These are phyloP conservation scores for Eutreptiella sp. DNA, from an alignment of 208 protist genomes.

Conservation along the genomic window DNA sequence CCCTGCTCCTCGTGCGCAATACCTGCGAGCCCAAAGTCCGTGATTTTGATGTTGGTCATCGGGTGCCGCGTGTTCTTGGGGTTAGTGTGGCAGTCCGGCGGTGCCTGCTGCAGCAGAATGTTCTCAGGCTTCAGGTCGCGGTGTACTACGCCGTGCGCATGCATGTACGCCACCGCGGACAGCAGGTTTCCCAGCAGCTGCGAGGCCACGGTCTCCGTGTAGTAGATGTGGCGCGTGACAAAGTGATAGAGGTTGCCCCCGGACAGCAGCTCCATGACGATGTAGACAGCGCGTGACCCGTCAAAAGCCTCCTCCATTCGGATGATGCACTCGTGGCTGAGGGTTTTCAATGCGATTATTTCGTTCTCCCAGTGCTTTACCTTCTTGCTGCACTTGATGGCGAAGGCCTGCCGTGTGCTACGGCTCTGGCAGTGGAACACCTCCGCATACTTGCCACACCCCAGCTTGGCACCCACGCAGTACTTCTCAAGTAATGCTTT, in stretches of 20 bases:
- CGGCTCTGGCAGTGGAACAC: too few species aligned
- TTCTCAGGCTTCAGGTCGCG: slow-evolving; percentile 47
- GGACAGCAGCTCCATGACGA: slow-evolving; percentile 46
- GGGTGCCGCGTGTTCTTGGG: neutral
- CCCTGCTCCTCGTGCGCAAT: slow-evolving; percentile 5
- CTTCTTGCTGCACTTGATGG: too few species aligned
- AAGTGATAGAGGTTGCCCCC: slow-evolving; percentile 50
- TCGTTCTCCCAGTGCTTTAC: too few species aligned
- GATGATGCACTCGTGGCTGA: slow-evolving; percentile 48
- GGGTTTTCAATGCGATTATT: slow-evolving; percentile 24
- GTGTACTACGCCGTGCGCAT: slow-evolving; percentile 33
- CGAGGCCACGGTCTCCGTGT: slow-evolving; percentile 35
- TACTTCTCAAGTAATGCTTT: too few species aligned
- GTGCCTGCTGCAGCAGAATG: slow-evolving; percentile 29
- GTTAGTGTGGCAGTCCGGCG: neutral
- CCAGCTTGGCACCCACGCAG: too few species aligned
- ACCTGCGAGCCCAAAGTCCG: slow-evolving; percentile 33
- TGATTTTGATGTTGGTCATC: slow-evolving; percentile 25
- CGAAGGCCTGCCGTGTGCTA: too few species aligned
- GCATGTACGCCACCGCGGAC: slow-evolving; percentile 33
- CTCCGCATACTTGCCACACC: too few species aligned
- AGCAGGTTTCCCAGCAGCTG: slow-evolving; percentile 33
- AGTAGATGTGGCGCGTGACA: slow-evolving; percentile 32
- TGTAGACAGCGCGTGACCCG: slow-evolving; percentile 33
- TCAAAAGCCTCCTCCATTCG: slow-evolving; percentile 40